Base-by-base conservation (phyloP, 257 asterid genomes). In the Primulina eburnea region DNA sequence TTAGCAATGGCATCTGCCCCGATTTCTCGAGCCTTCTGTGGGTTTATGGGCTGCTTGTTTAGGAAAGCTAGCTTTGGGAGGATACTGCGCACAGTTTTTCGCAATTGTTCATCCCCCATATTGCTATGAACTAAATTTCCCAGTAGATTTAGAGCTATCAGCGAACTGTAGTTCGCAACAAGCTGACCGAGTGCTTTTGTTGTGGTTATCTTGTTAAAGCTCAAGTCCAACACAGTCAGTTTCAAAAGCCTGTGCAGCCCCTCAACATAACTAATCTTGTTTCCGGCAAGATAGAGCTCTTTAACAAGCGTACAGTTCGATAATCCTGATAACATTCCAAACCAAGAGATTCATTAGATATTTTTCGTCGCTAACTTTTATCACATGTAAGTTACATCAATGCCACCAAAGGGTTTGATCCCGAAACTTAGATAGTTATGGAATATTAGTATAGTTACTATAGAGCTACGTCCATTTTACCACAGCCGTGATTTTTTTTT, bases 241-340 rank as follows among this genome's bases (percentile, higher is more conserved):
- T 92, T 92, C 78, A 87, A 66, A 57, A 86, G 96, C 56, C 98
- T 76, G 68, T 92, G 97, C 64, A 92, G 83, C 72, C 98, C 97
- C 75, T 92, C 97, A 16, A 88, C 87, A 2, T 78, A 69, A 38
- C 97, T 92, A 63, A 92, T 80, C 86, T 89, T 92, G 88, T 92
- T 92, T 55, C 97, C 98, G 5, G 89, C 81, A 6, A 92, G 87
- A 80, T 85, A 85, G 12, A 89, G 95, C 78, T 92, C 96, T 68
- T 90, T 92, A 66, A 92, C 74, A 8, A 82, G 83, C 2, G 79
- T 80, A 65, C 97, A 89, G 53, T 71, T 85, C 5, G 98, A 86
- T 64, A 92, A 69, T 64, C 97, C 97, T 91, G 79, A 32, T 34
- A 30, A 24, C 18, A 62, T 68, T 35, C 29, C 2, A 73, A 75